phyloP scores from a whole-genome alignment of 768 basidiomycete genomes.

The Hygrophorus russula region DNA sequence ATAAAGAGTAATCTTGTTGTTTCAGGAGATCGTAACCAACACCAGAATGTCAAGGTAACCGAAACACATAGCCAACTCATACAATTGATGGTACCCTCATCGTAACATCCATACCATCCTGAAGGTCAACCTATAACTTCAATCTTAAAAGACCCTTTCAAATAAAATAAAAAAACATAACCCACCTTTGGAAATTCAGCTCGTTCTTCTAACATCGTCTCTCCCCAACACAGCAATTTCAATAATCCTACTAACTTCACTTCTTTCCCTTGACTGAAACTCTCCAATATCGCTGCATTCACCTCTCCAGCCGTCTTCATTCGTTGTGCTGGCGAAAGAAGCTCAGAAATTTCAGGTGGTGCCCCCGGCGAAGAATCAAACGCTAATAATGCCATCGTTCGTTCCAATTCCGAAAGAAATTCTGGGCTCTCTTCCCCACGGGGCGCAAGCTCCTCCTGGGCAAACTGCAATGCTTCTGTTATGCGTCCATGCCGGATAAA shows the following conservation, averaged over 20 bases:
- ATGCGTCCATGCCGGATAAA: slow-evolving; percentile 77
- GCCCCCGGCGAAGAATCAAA: slow-evolving; percentile 55
- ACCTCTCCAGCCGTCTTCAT: slow-evolving; percentile 94
- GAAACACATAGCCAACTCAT: too few species aligned
- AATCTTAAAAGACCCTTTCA: slow-evolving; percentile 13
- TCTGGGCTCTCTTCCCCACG: slow-evolving; percentile 92
- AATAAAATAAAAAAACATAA: slow-evolving; percentile 2
- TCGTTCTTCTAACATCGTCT: slow-evolving; percentile 62
- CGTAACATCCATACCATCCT: slow-evolving; percentile 5
- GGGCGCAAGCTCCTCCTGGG: slow-evolving; percentile 88
- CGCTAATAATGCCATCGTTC: slow-evolving; percentile 87
- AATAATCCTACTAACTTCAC: slow-evolving; percentile 80
- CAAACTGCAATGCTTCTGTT: slow-evolving; percentile 76
- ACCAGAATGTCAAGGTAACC: not conserved
- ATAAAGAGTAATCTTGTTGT: too few species aligned
- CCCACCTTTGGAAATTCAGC: slow-evolving; percentile 73
- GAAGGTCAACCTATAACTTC: slow-evolving; percentile 6
- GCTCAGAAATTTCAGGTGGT: slow-evolving; percentile 60
- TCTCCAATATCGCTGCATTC: slow-evolving; percentile 91
- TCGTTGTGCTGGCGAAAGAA: slow-evolving; percentile 79
- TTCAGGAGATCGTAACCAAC: too few species aligned
- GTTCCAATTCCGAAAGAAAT: slow-evolving; percentile 84
- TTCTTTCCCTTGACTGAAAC: slow-evolving; percentile 84
- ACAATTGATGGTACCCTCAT: not conserved
- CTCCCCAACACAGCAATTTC: slow-evolving; percentile 83